phyloP scores from a whole-genome alignment of 805 yeast species.

The Pichia eremophila region DNA sequence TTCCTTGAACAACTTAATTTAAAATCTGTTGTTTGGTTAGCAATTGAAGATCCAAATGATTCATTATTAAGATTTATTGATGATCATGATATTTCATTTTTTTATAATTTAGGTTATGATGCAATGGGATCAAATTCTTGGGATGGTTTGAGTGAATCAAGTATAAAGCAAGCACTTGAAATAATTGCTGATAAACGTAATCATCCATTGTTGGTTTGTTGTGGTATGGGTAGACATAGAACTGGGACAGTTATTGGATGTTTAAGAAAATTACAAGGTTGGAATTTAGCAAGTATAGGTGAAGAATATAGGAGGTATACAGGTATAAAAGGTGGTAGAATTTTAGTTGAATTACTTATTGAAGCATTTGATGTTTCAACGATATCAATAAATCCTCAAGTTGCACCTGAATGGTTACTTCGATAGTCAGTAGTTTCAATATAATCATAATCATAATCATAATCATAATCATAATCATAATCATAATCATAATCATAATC shows the following conservation, averaged over 20 bases:
- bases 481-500: slow-evolving; percentile 1
- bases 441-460: neutral
- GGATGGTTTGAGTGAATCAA: slow-evolving; percentile 85
- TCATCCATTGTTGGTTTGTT: slow-evolving; percentile 84
- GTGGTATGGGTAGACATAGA: slow-evolving; percentile 97
- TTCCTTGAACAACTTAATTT: slow-evolving; percentile 67
- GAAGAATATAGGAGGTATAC: slow-evolving; percentile 94
- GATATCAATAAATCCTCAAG: slow-evolving; percentile 31
- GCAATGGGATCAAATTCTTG: slow-evolving; percentile 60
- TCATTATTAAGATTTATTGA: slow-evolving; percentile 76
- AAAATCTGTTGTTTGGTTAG: slow-evolving; percentile 84
- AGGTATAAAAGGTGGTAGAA: slow-evolving; percentile 87
- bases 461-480: neutral
- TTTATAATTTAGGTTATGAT: slow-evolving; percentile 68
- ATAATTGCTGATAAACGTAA: slow-evolving; percentile 62
- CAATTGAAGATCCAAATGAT: slow-evolving; percentile 92
- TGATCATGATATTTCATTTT: slow-evolving; percentile 59
- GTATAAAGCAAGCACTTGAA: slow-evolving; percentile 71
- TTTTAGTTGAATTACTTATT: slow-evolving; percentile 80
- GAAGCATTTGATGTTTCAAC: slow-evolving; percentile 54
- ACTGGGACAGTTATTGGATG: slow-evolving; percentile 97
- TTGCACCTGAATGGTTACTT: slow-evolving; percentile 41
- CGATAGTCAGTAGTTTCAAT: slow-evolving; percentile 8
- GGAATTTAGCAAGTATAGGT: slow-evolving; percentile 89
- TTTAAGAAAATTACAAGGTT: slow-evolving; percentile 83